Evolutionary conservation across 768 basidiomycete species (phyloP).

Genomic region (Hydnum rufescens): DNA sequence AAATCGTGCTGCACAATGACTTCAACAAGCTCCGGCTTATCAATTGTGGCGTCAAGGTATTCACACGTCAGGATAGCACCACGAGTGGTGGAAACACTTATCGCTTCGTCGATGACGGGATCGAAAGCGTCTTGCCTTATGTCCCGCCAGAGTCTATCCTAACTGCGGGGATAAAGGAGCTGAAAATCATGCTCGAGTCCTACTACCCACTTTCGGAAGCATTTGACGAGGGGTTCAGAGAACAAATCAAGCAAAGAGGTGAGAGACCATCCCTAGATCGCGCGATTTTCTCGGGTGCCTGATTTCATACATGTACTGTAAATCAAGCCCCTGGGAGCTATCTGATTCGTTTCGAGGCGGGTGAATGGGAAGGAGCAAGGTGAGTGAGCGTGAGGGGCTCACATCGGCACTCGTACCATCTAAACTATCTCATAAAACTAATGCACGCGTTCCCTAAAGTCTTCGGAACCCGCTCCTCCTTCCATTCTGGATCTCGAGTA

Average conservation of each 20-base stretch:
- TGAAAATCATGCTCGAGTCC: slow-evolving; percentile 50
- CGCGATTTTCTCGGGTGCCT: slow-evolving; percentile 2
- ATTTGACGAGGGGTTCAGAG: slow-evolving; percentile 41
- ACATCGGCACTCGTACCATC: neutral
- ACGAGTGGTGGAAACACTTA: slow-evolving; percentile 21
- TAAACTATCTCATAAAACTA: slow-evolving; percentile 1
- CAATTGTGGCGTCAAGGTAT: slow-evolving; percentile 84
- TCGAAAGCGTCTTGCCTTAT: slow-evolving; percentile 70
- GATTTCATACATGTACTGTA: neutral
- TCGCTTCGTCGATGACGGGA: slow-evolving; percentile 65
- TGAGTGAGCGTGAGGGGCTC: slow-evolving; percentile 20
- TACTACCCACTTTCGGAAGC: slow-evolving; percentile 60
- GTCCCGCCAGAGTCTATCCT: slow-evolving; percentile 39
- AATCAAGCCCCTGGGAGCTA: slow-evolving; percentile 45
- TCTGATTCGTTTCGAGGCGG: slow-evolving; percentile 46
- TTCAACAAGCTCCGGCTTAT: slow-evolving; percentile 71
- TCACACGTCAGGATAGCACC: slow-evolving; percentile 45
- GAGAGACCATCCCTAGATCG: slow-evolving; percentile 13
- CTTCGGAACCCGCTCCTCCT: slow-evolving; percentile 63
- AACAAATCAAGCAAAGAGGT: slow-evolving; percentile 35
- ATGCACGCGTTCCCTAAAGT: slow-evolving; percentile 19
- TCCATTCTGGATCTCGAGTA: slow-evolving; percentile 90
- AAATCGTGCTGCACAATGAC: slow-evolving; percentile 62
- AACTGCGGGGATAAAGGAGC: slow-evolving; percentile 28
- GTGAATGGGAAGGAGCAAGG: slow-evolving; percentile 31